Evolutionary conservation across 129 eudicot genomes (phyloP).

Genomic region (Silybum marianum): DNA sequence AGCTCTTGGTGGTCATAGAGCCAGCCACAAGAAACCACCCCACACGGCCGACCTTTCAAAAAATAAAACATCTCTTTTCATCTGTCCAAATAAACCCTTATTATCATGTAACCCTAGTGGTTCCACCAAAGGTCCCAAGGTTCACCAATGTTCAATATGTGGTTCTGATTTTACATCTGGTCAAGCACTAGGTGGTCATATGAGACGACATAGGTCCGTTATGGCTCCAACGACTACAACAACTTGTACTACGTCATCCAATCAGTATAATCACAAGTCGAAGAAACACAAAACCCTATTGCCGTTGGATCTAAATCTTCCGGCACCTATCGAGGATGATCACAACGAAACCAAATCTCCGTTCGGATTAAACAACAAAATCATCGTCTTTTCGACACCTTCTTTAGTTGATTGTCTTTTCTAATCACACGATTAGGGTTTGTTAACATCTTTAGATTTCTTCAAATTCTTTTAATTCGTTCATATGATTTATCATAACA

Average conservation of each 20-base stretch:
- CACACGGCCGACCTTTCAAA: not conserved
- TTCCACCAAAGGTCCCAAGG: constrained; percentile 29
- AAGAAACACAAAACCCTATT: constrained; percentile 40
- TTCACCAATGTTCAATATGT: constrained; percentile 51
- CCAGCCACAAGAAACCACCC: constrained; percentile 49
- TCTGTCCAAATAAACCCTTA: constrained; percentile 15
- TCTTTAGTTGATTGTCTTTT: constrained; percentile 67
- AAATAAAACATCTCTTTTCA: constrained; percentile 3
- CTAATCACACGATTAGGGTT: constrained; percentile 12
- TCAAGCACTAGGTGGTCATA: constrained; percentile 58
- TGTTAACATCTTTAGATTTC: constrained; percentile 25
- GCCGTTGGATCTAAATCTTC: constrained; percentile 71
- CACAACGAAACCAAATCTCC: constrained; percentile 38
- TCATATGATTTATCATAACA: constrained; percentile 18
- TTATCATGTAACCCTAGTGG: constrained; percentile 28
- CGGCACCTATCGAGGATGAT: constrained; percentile 69
- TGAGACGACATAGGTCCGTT: constrained; percentile 54
- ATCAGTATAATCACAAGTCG: constrained; percentile 20
- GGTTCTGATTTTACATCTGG: constrained; percentile 43
- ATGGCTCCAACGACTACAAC: not conserved
- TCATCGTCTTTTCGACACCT: constrained; percentile 57
- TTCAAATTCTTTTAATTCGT: constrained; percentile 27
- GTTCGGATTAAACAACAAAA: constrained; percentile 47
- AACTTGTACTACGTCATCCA: not conserved
- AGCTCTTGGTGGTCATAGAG: constrained; percentile 63